These are phyloP conservation scores for Circinella umbellata DNA, from an alignment of 371 early-diverging fungal genomes.

Conservation along the genomic window DNA sequence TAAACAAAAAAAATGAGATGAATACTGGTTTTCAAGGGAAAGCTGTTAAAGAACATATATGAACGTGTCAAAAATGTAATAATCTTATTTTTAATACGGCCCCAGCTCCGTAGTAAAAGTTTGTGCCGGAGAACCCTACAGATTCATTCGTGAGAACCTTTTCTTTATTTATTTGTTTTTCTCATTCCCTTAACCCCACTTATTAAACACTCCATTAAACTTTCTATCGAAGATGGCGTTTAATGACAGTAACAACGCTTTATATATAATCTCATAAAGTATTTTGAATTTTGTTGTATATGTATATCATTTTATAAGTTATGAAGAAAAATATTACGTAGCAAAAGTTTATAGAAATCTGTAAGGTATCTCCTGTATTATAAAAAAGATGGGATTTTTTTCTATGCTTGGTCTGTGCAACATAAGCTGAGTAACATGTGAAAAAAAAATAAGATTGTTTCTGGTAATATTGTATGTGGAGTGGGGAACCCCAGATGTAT, in stretches of 20 bases:
- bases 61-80: too few relatives aligned
- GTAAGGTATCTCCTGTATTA: background rate
- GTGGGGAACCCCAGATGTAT: background rate
- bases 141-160: slow-evolving; percentile 1
- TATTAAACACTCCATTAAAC: background rate
- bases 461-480: background rate
- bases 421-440: background rate
- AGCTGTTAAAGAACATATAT: too few relatives aligned
- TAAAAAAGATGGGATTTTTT: too few relatives aligned
- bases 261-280: too few relatives aligned
- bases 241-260: too few relatives aligned
- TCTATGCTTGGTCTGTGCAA: background rate
- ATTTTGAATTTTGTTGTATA: too few relatives aligned
- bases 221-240: background rate
- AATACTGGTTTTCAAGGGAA: too few relatives aligned
- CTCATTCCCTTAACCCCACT: background rate
- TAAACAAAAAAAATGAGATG: too few relatives aligned
- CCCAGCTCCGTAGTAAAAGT: too few relatives aligned
- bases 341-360: background rate
- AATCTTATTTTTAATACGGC: too few relatives aligned
- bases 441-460: background rate
- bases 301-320: too few relatives aligned
- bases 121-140: background rate
- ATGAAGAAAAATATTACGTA: too few relatives aligned
- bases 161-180: background rate